phyloP scores from a whole-genome alignment of 495 filamentous ascomycete genomes.

The Aspergillus affinis region DNA sequence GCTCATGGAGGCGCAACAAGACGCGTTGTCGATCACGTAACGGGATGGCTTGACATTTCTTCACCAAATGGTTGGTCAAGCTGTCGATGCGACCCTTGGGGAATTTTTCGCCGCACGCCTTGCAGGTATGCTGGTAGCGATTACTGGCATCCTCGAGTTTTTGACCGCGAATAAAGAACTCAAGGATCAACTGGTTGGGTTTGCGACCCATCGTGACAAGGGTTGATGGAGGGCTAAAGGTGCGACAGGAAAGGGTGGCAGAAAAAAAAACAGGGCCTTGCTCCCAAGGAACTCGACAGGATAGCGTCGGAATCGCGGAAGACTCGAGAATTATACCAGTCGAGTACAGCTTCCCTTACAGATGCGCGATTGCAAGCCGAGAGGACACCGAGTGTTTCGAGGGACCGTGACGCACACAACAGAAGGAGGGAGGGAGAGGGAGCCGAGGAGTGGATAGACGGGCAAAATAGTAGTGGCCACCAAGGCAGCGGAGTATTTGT shows the following conservation, averaged over 20 bases:
- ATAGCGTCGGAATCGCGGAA: not conserved
- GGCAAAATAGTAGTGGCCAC: conserved; percentile 23
- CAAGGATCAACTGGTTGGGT: conserved; percentile 76
- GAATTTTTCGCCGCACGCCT: conserved; percentile 79
- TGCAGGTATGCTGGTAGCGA: conserved; percentile 84
- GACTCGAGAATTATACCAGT: not conserved
- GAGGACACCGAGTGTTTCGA: not conserved
- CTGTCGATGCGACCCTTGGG: conserved; percentile 82
- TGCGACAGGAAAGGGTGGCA: conserved; percentile 16
- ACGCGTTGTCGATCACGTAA: conserved; percentile 66
- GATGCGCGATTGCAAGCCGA: not conserved
- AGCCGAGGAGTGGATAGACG: conserved; percentile 8
- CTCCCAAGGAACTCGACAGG: conserved; percentile 5
- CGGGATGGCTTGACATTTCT: conserved; percentile 75
- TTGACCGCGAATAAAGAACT: conserved; percentile 78
- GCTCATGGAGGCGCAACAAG: conserved; percentile 56
- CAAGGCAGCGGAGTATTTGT: not conserved
- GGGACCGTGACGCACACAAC: conserved; percentile 19
- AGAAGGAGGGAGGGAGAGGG: conserved; percentile 3
- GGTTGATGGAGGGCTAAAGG: conserved; percentile 4
- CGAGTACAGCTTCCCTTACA: not conserved
- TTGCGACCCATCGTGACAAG: conserved; percentile 66
- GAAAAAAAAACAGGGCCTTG: conserved; percentile 12
- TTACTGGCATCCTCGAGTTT: conserved; percentile 85
- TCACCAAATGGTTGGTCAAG: conserved; percentile 72